Percentiles rank a stretch among this genome's conserved stretches.
Conservation (phyloP, 495 filamentous ascomycete species). For the Lophium mytilinum region DNA sequence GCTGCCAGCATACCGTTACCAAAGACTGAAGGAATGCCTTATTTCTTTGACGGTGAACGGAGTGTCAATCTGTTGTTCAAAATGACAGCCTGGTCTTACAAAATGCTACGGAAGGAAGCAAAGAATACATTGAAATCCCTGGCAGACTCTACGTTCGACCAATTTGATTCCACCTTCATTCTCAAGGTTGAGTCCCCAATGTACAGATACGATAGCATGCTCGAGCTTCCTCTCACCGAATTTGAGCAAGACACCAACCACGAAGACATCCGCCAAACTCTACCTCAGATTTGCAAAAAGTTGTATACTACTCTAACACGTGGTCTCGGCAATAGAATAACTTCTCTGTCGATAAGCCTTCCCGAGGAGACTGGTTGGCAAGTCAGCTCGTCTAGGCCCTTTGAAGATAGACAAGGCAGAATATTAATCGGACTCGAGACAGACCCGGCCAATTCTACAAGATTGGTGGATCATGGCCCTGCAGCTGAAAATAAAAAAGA, state of each 20-base stretch:
- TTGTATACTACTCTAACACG: slow-evolving; percentile 52
- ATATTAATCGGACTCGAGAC: slow-evolving; percentile 62
- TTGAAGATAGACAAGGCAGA: slow-evolving; percentile 16
- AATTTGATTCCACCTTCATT: slow-evolving; percentile 79
- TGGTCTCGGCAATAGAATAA: slow-evolving; percentile 68
- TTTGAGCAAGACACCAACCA: background rate
- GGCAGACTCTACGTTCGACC: slow-evolving; percentile 63
- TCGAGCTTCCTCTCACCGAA: slow-evolving; percentile 22
- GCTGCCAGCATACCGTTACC: slow-evolving; percentile 31
- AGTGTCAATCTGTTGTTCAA: slow-evolving; percentile 82
- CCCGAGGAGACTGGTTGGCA: slow-evolving; percentile 31
- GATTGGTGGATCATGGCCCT: slow-evolving; percentile 79
- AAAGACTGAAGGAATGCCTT: slow-evolving; percentile 32
- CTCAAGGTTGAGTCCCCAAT: slow-evolving; percentile 57
- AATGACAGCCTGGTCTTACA: slow-evolving; percentile 81
- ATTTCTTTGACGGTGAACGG: slow-evolving; percentile 61
- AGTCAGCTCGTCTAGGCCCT: slow-evolving; percentile 2
- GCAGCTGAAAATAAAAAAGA: slow-evolving; percentile 67
- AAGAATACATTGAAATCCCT: slow-evolving; percentile 60
- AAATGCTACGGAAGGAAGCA: slow-evolving; percentile 62
- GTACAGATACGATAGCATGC: slow-evolving; percentile 61
- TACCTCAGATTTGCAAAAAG: slow-evolving; percentile 6
- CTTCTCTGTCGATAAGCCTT: slow-evolving; percentile 42
- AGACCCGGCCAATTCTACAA: slow-evolving; percentile 58
- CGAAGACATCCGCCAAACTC: background rate